These are phyloP conservation scores for Hypoxylon trugodes DNA, from an alignment of 495 filamentous ascomycete genomes.

Conservation along the genomic window DNA sequence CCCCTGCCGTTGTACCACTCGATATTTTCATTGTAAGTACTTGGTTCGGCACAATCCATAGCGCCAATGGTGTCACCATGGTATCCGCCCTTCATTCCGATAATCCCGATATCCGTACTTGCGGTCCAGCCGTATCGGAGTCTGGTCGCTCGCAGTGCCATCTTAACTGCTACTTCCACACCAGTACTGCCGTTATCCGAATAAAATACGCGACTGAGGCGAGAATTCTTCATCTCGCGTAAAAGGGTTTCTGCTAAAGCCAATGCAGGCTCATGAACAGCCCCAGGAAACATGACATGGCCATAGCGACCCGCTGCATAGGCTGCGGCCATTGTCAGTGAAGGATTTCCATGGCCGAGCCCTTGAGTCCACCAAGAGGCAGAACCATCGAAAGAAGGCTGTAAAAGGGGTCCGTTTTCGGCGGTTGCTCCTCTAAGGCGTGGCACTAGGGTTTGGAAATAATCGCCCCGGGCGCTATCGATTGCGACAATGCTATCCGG, in stretches of 20 bases:
- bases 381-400: slow-evolving; percentile 76
- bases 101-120: slow-evolving; percentile 61
- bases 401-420: slow-evolving; percentile 48
- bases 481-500: slow-evolving; percentile 70
- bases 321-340: slow-evolving; percentile 72
- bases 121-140: slow-evolving; percentile 70
- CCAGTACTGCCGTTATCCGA: slow-evolving; percentile 83
- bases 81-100: slow-evolving; percentile 79
- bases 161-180: slow-evolving; percentile 82
- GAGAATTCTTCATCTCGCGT: slow-evolving; percentile 62
- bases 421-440: not conserved
- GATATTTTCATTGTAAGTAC: slow-evolving; percentile 75
- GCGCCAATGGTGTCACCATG: slow-evolving; percentile 85
- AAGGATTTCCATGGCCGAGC: slow-evolving; percentile 75
- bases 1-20: slow-evolving; percentile 81
- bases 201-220: slow-evolving; percentile 74
- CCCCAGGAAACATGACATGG: slow-evolving; percentile 82
- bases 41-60: slow-evolving; percentile 81
- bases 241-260: slow-evolving; percentile 68
- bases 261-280: slow-evolving; percentile 75
- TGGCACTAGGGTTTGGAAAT: slow-evolving; percentile 67
- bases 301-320: slow-evolving; percentile 85
- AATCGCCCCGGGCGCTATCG: slow-evolving; percentile 78
- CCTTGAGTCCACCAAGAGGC: slow-evolving; percentile 91
- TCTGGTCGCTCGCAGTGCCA: slow-evolving; percentile 72